A percentile compares a stretch with the other conserved stretches of the same genome.
Evolutionary conservation across 208 protist species (phyloP).

Genomic region (Crithidia brevicula): DNA sequence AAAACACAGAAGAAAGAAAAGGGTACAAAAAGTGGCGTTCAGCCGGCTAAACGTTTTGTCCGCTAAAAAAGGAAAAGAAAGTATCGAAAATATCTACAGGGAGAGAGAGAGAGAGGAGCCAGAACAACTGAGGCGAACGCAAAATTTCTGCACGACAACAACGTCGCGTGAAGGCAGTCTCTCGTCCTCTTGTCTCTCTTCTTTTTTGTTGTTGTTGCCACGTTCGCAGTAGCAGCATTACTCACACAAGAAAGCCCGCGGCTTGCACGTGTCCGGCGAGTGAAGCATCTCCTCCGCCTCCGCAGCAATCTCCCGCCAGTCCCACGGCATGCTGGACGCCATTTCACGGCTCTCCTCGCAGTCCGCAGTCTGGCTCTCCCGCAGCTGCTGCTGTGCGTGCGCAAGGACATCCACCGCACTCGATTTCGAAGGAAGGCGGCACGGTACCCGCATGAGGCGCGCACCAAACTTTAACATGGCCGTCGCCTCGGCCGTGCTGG

Average conservation of each 20-base stretch:
- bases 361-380: not conserved
- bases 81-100: no score
- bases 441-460: constrained; percentile 22
- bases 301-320: constrained; percentile 36
- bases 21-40: no score
- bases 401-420: constrained; percentile 21
- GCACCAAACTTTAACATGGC: constrained; percentile 26
- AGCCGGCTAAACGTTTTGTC: no score
- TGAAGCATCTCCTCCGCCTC: constrained; percentile 50
- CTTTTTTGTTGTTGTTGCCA: no score
- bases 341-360: not conserved
- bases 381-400: constrained; percentile 17
- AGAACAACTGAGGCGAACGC: no score
- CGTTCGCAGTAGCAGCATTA: no score
- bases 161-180: no score
- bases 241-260: constrained; percentile 40
- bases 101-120: no score
- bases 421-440: constrained; percentile 5
- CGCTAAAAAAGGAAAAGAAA: no score
- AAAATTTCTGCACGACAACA: no score
- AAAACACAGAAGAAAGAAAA: no score
- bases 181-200: no score
- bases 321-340: constrained; percentile 15
- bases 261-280: constrained; percentile 35
- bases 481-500: constrained; percentile 16